phyloP scores from a whole-genome alignment of 345 rosid genomes.

The Gossypioides kirkii region DNA sequence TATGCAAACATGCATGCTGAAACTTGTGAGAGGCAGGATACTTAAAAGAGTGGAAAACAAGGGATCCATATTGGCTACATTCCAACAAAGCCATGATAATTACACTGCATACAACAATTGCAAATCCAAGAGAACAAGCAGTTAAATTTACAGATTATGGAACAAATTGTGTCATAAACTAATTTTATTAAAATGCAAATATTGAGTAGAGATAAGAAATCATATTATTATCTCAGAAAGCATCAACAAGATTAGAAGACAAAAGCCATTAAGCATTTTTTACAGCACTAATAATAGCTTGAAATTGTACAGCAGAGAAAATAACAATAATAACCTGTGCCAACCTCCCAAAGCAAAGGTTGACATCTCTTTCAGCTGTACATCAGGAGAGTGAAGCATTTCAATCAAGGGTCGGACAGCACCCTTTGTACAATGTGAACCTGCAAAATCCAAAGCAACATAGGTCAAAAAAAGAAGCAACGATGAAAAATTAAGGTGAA shows the following conservation, averaged over 20 bases:
- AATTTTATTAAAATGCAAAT: background rate
- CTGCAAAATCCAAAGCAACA: conserved; percentile 36
- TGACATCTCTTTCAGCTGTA: conserved; percentile 96
- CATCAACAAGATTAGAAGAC: background rate
- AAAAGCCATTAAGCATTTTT: background rate
- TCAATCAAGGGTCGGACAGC: conserved; percentile 91
- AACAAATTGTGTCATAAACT: background rate
- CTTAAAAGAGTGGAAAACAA: background rate
- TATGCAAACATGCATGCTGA: background rate
- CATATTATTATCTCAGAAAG: background rate
- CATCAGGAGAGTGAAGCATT: conserved; percentile 86
- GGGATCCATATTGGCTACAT: background rate
- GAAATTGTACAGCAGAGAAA: background rate
- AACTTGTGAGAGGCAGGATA: background rate
- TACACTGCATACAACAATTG: background rate
- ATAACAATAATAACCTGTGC: conserved; percentile 67
- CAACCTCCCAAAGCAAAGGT: conserved; percentile 98
- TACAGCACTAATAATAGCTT: background rate
- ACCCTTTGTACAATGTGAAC: conserved; percentile 99
- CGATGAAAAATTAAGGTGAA: conserved; percentile 8
- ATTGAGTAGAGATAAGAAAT: background rate
- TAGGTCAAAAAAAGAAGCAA: background rate
- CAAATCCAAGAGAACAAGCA: background rate
- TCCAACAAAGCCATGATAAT: background rate
- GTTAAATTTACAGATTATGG: background rate